Base-by-base conservation (phyloP, 495 filamentous ascomycete genomes). In the Cudoniella acicularis region DNA sequence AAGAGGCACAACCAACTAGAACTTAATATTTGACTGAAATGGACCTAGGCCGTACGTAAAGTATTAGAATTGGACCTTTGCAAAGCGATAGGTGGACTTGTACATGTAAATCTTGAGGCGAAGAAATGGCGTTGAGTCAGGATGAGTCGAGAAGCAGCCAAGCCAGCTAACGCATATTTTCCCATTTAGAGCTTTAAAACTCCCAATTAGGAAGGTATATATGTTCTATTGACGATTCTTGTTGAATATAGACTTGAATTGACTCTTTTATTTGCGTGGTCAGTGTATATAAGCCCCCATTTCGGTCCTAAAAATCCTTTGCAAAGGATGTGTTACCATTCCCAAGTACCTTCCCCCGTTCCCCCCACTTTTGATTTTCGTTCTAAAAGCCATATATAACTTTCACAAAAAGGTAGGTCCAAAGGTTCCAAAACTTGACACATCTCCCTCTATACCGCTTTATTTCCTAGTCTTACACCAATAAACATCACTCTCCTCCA, bases 401-500 rank as follows among this genome's bases (percentile, higher is more conserved):
- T n/a, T n/a, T n/a, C n/a, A n/a, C n/a, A n/a, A n/a, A n/a, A n/a
- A n/a, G n/a, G n/a, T n/a, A n/a, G n/a, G n/a, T n/a, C n/a, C n/a
- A n/a, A n/a, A n/a, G n/a, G n/a, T n/a, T n/a, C n/a, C n/a, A n/a
- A n/a, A n/a, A n/a, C n/a, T n/a, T n/a, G n/a, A n/a, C n/a, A n/a
- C n/a, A n/a, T n/a, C n/a, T n/a, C n/a, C n/a, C n/a, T n/a, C n/a
- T n/a, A n/a, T n/a, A n/a, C n/a, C n/a, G n/a, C n/a, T 36, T 13
- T n/a, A 47, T 17, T 47, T 47, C n/a, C 69, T 69, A 6, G 67
- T 69, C 61, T 49, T 71, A 18, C 64, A 68, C 79, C 78, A 82
- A 64, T 79, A 79, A 48, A 66, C 64, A 54, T 74, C 66, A 52
- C 72, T 74, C 60, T 78, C 78, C 48, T 71, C 61, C 22, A 79